Base-by-base conservation (phyloP, 768 basidiomycete species). In the Myochromella boudieri region DNA sequence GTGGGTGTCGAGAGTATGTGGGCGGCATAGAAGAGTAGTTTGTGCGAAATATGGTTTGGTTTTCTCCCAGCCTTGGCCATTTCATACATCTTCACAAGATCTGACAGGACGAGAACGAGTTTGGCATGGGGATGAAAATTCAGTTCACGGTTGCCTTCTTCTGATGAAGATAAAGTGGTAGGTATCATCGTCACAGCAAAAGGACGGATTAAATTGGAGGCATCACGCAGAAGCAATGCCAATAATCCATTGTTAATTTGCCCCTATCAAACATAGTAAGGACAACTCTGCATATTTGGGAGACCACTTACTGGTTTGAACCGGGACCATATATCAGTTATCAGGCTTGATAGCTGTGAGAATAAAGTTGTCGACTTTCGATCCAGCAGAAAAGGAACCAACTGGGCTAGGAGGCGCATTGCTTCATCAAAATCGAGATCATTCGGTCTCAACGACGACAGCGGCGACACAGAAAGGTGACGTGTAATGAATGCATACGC, bases 11-110 rank as follows among this genome's bases (percentile, higher is more conserved):
- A 70, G 17, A 78, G 48, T 6, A 82, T 60, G 54, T 84, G 78
- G 6, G 83, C 85, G 4, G 80, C 80, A 52, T 91, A 91, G 65
- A 85, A 91, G 11, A 71, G 62, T 20, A 90, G 54, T 65, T 89
- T 91, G 54, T 80, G 80, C 7, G 70, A 61, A 39, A 79, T 62
- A 54, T 77, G 77, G 41, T 67, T 70, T 41, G 49, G 39, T 33
- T 57, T 58, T 33, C 36, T 9, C 7, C 29, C 49, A 10, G 12
- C 24, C 9, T 20, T 38, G 12, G 24, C 27, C n/a, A 43, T 10
- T 21, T 51, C 43, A 60, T 78, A 82, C 24, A 85, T 56, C 7
- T 54, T 54, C 28, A 61, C 54, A 11, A 85, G 45, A 65, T 87
- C 85, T 2, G 83, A 84, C 14, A 87, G 62, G 6, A 75, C 77